Base-by-base conservation (phyloP, 169 alveolate species). In the Babesia ovis region DNA sequence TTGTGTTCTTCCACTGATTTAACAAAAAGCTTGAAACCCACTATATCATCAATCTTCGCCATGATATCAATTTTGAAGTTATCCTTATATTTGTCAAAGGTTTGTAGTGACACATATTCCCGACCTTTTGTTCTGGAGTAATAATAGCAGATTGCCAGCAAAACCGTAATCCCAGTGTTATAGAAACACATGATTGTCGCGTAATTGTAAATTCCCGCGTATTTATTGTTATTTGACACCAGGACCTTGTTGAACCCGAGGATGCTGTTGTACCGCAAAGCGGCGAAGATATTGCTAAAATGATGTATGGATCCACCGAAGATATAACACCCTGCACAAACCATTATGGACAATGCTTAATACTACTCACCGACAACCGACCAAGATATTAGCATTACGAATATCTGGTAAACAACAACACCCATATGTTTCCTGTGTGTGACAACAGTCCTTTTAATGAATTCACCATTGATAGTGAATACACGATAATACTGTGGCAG, bases 21-120 rank as follows among this genome's bases (percentile, higher is more conserved):
- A 11, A 77, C 23, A 39, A 77, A 77, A 29, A 74, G 57, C 29
- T 77, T 77, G 50, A 77, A 77, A 11, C 46, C 27, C 51, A 77
- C 54, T 22, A 77, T 27, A 32, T 77, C 86, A 4, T 67, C 73
- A n/a, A 58, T n/a, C 3, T 39, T 66, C 5, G 82, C 86, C 2
- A 18, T 35, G 16, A 77, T 77, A 37, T 74, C 64, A 12, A 62
- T 74, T 2, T 68, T 46, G 35, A 77, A 59, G 35, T 68, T 69
- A 22, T 77, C 76, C 20, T 55, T 35, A n/a, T 42, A 31, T 34
- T 42, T 54, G 22, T 31, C 43, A 25, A 77, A 58, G 23, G 54
- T 37, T 3, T 57, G 57, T 18, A 42, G 22, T 0, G 43, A 34
- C 27, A 39, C 50, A n/a, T 3, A 50, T 37, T 51, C 27, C 29